A percentile compares a stretch with the other conserved stretches of the same genome.
Conservation (phyloP, 306 rosid genomes). For the Vigna reflexopilosa region DNA sequence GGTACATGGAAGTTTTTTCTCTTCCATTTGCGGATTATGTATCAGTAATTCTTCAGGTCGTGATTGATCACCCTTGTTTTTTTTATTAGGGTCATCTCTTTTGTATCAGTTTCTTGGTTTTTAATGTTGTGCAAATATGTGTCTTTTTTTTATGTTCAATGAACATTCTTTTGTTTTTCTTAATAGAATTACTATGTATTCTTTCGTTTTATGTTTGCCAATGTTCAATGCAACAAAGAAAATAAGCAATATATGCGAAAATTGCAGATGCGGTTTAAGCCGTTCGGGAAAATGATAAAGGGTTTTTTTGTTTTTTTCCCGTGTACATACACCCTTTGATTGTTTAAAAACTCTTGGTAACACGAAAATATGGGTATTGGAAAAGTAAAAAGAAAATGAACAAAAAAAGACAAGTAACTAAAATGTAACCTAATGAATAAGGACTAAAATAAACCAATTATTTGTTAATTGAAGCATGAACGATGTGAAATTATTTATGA, state of each 20-base stretch:
- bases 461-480: no score
- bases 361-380: background rate
- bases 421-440: background rate
- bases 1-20: conserved; percentile 48
- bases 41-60: conserved; percentile 46
- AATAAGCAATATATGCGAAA: background rate
- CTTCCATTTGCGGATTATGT: conserved; percentile 57
- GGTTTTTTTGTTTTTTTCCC: background rate
- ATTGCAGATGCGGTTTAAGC: background rate
- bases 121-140: conserved; percentile 30
- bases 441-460: background rate
- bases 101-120: background rate
- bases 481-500: no score
- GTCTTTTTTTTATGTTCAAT: background rate
- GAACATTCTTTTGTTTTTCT: background rate
- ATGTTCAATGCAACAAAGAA: background rate
- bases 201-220: background rate
- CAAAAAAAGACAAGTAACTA: background rate
- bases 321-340: background rate
- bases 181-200: background rate
- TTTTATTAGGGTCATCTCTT: background rate
- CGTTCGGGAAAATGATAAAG: background rate
- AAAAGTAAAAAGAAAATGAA: background rate
- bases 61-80: conserved; percentile 20
- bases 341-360: no score